Percentiles rank a stretch among this genome's conserved stretches.
phyloP scores from a whole-genome alignment of 108 stramenopile genomes.

The Pseudonitzschia multistriata region DNA sequence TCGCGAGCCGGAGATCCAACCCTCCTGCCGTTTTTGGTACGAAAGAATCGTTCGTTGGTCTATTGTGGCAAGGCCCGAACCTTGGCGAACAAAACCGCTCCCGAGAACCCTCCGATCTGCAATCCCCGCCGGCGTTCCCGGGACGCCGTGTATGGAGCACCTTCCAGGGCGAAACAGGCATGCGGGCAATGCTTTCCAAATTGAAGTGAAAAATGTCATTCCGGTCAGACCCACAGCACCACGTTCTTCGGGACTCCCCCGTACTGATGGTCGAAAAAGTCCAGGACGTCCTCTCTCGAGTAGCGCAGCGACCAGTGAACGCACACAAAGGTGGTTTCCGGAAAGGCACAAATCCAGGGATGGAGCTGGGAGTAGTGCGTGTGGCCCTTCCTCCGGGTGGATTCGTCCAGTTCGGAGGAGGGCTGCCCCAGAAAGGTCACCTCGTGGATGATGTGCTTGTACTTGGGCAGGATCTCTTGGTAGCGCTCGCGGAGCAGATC shows the following conservation, averaged over 20 bases:
- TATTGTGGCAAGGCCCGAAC: no score
- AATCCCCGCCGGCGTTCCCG: no score
- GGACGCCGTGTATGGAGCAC: no score
- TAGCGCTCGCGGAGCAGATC: constrained; percentile 44
- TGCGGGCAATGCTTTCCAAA: no score
- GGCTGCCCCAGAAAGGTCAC: constrained; percentile 55
- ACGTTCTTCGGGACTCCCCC: constrained; percentile 61
- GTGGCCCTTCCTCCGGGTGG: constrained; percentile 42
- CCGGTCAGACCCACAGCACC: constrained; percentile 48
- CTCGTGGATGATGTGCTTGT: constrained; percentile 53
- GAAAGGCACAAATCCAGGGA: constrained; percentile 58
- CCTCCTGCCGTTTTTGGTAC: no score
- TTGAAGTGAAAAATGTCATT: no score
- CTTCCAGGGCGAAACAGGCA: no score
- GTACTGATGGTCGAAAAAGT: constrained; percentile 49
- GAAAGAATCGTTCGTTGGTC: no score
- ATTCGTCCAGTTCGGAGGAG: constrained; percentile 37
- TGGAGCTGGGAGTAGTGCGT: constrained; percentile 61
- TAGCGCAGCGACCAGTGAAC: constrained; percentile 59
- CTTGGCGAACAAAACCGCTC: no score
- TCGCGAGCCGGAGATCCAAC: no score
- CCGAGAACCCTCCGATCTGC: no score
- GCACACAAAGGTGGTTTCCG: constrained; percentile 55
- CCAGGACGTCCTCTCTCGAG: constrained; percentile 36
- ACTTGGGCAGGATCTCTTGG: constrained; percentile 45